phyloP scores from a whole-genome alignment of 352 stramenopile genomes.

The Pythium chondricola region DNA sequence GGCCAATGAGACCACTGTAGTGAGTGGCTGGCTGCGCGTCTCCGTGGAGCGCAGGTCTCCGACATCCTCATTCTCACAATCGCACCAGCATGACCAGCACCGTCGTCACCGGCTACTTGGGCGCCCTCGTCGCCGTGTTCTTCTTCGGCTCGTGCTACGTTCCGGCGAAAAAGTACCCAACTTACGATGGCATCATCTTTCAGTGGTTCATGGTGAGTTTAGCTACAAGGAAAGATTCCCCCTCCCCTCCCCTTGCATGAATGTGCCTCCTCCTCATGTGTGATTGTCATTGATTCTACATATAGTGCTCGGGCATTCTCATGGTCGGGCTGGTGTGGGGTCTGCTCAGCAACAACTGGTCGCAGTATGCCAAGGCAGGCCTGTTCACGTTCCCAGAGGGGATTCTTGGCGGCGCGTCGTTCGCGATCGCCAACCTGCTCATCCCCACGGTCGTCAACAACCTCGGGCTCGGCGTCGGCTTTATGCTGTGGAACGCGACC shows the following conservation, averaged over 20 bases:
- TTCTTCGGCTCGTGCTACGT: constrained; percentile 86
- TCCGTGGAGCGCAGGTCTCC: neutral
- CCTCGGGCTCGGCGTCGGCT: constrained; percentile 68
- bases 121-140: constrained; percentile 63
- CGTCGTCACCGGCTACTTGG: constrained; percentile 47
- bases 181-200: constrained; percentile 85
- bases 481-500: constrained; percentile 85
- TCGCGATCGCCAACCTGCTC: constrained; percentile 74
- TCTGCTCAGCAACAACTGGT: constrained; percentile 77
- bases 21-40: too few species aligned
- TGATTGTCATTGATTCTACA: too few species aligned
- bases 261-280: too few species aligned
- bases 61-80: neutral
- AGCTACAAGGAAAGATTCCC: too few species aligned
- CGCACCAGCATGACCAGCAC: too few species aligned
- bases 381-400: constrained; percentile 78
- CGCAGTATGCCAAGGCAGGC: constrained; percentile 57
- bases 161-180: constrained; percentile 73
- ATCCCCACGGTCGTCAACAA: constrained; percentile 85
- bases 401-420: constrained; percentile 67
- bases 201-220: constrained; percentile 84
- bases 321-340: constrained; percentile 75
- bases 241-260: too few species aligned
- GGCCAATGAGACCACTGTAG: too few species aligned
- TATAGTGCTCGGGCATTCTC: constrained; percentile 77